Evolutionary conservation across 2,329 filamentous ascomycete species (phyloP).

Genomic region (Ascochyta fabae): DNA sequence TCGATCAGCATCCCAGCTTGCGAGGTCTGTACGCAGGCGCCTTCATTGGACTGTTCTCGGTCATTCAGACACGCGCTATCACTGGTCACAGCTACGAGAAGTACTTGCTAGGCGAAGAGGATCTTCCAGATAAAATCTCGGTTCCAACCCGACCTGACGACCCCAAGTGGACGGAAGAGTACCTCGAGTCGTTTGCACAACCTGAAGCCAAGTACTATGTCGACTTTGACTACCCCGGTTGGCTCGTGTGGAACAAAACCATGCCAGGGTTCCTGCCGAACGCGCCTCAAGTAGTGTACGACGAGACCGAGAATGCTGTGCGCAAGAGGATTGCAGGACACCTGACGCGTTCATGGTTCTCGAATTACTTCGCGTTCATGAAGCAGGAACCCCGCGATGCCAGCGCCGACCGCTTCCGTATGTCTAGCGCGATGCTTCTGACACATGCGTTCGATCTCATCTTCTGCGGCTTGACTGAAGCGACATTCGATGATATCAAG

Average conservation of each 20-base stretch:
- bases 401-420: slow-evolving; percentile 83
- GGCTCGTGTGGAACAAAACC: slow-evolving; percentile 92
- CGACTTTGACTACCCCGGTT: slow-evolving; percentile 90
- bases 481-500: slow-evolving; percentile 87
- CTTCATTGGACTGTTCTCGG: slow-evolving; percentile 77
- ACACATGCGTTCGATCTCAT: slow-evolving; percentile 91
- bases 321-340: slow-evolving; percentile 80
- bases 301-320: slow-evolving; percentile 76
- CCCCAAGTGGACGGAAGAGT: slow-evolving; percentile 77
- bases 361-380: slow-evolving; percentile 86
- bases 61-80: slow-evolving; percentile 83
- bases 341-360: slow-evolving; percentile 84
- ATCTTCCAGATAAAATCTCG: slow-evolving; percentile 76
- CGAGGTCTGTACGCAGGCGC: slow-evolving; percentile 81
- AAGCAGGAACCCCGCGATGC: slow-evolving; percentile 93
- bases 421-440: slow-evolving; percentile 84
- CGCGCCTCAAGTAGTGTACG: slow-evolving; percentile 75
- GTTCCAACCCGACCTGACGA: slow-evolving; percentile 74
- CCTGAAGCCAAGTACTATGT: slow-evolving; percentile 86
- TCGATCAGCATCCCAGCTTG: slow-evolving; percentile 88
- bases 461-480: slow-evolving; percentile 76
- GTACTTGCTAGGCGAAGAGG: slow-evolving; percentile 81
- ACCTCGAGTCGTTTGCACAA: slow-evolving; percentile 77
- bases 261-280: slow-evolving; percentile 81
- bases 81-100: slow-evolving; percentile 88